Evolutionary conservation across 805 yeast genomes (phyloP).

Genomic region (Torulaspora indica): DNA sequence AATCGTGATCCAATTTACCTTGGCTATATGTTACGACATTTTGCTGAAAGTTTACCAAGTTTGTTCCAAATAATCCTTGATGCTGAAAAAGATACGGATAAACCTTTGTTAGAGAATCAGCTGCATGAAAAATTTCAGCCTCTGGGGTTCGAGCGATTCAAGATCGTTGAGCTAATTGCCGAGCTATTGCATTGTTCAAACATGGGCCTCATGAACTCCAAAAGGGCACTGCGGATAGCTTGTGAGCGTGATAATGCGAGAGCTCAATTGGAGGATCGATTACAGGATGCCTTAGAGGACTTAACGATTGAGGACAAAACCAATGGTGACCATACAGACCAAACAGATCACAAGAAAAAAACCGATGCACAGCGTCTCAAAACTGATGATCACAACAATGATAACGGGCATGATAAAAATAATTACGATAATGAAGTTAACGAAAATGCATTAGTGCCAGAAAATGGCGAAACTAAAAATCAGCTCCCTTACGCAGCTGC

Average conservation of each 20-base stretch:
- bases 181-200: slow-evolving; percentile 96
- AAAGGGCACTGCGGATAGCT: slow-evolving; percentile 62
- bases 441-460: slow-evolving; percentile 7
- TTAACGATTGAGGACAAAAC: slow-evolving; percentile 17
- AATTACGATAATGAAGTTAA: slow-evolving; percentile 12
- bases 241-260: slow-evolving; percentile 66
- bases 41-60: slow-evolving; percentile 53
- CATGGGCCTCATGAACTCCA: slow-evolving; percentile 84
- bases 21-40: slow-evolving; percentile 72
- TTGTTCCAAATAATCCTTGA: slow-evolving; percentile 24
- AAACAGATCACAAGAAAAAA: neutral
- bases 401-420: slow-evolving; percentile 12
- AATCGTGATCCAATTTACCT: slow-evolving; percentile 86
- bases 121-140: slow-evolving; percentile 60
- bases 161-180: slow-evolving; percentile 86
- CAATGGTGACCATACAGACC: slow-evolving; percentile 1
- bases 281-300: slow-evolving; percentile 36
- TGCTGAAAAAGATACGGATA: slow-evolving; percentile 16
- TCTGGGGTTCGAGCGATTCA: slow-evolving; percentile 86
- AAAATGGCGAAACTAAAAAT: slow-evolving; percentile 1
- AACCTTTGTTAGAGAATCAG: slow-evolving; percentile 49
- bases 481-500: neutral
- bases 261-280: slow-evolving; percentile 42
- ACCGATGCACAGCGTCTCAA: slow-evolving; percentile 2
- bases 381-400: slow-evolving; percentile 9